Conservation (phyloP, 2,329 filamentous ascomycete species). For the Alternaria sp. region DNA sequence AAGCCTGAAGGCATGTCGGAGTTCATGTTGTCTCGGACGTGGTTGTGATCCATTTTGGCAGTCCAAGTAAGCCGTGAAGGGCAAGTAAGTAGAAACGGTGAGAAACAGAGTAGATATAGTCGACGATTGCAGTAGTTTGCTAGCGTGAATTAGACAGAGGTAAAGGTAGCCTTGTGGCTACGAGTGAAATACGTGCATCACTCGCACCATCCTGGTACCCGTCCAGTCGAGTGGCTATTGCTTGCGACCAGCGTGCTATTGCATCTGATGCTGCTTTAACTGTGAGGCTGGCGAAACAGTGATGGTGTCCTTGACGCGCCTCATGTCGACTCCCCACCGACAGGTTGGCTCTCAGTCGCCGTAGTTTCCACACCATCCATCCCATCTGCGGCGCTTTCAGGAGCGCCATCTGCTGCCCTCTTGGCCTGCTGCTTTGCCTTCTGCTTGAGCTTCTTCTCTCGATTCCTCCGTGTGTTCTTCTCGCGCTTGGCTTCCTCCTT, state of each 20-base stretch:
- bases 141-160: neutral
- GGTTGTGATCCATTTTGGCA: neutral
- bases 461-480: conserved; percentile 47
- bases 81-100: neutral
- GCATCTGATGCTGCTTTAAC: neutral
- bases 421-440: conserved; percentile 47
- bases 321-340: conserved; percentile 2
- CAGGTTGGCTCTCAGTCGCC: neutral
- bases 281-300: neutral
- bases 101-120: neutral
- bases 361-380: neutral
- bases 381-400: conserved; percentile 6
- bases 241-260: neutral
- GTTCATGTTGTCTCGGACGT: neutral
- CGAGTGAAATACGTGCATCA: neutral
- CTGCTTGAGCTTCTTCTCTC: conserved; percentile 51
- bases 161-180: neutral
- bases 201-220: neutral
- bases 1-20: neutral
- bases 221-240: neutral
- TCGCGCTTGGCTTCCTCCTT: conserved; percentile 48
- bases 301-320: neutral
- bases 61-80: neutral
- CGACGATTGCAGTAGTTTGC: neutral
- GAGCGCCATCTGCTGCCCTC: conserved; percentile 26